Conservation (phyloP, 129 eudicot genomes). For the Glebionis coronaria region DNA sequence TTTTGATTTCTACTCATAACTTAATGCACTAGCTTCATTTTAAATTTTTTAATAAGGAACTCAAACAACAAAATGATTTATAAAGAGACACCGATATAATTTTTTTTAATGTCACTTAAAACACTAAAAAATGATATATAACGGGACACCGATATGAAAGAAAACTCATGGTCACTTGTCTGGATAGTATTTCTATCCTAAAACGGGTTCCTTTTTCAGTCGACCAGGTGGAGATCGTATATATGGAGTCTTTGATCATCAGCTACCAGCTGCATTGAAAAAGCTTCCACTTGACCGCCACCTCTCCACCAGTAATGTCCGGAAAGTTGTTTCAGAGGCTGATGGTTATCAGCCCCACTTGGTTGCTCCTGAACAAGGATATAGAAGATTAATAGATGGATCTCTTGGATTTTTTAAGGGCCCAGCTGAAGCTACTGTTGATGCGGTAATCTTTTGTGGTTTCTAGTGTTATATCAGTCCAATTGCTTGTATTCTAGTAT, state of each 20-base stretch:
- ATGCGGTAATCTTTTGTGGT: slow-evolving; percentile 58
- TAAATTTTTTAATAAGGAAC: slow-evolving; percentile 8
- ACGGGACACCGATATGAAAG: too few species aligned
- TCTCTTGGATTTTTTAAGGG: slow-evolving; percentile 98
- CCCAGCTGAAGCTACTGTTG: slow-evolving; percentile 97
- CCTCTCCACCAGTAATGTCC: slow-evolving; percentile 76
- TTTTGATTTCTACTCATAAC: slow-evolving; percentile 18
- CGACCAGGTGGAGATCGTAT: slow-evolving; percentile 96
- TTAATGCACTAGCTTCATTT: not conserved
- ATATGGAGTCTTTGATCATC: slow-evolving; percentile 96
- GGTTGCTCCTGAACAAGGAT: slow-evolving; percentile 99
- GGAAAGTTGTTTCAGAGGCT: slow-evolving; percentile 92
- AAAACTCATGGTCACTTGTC: too few species aligned
- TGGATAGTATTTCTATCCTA: not conserved
- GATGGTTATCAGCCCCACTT: slow-evolving; percentile 99
- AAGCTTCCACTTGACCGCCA: slow-evolving; percentile 99
- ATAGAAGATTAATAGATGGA: slow-evolving; percentile 96
- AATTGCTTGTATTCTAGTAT: slow-evolving; percentile 9
- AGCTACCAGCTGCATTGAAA: slow-evolving; percentile 94
- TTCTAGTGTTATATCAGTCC: not conserved
- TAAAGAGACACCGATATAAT: too few species aligned
- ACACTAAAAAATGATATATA: not conserved
- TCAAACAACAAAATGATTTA: not conserved
- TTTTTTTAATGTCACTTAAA: too few species aligned
- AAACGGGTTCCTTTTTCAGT: slow-evolving; percentile 39